Percentiles rank a stretch among this genome's conserved stretches.
These are phyloP conservation scores for Xerocomellus intermedius DNA, from an alignment of 768 basidiomycete species.

Conservation along the genomic window DNA sequence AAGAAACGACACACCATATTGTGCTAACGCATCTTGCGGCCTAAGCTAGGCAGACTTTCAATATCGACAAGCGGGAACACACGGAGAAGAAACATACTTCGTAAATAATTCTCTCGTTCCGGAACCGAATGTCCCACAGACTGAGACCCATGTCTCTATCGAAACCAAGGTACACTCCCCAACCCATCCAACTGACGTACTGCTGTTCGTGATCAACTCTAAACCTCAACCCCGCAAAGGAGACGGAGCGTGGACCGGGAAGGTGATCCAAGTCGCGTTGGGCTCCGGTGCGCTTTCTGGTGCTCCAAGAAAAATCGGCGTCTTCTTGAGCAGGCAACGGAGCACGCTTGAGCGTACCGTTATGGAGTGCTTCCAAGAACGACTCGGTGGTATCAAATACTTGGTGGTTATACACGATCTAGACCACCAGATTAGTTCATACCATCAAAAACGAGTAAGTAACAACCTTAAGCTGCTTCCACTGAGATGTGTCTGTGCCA, in stretches of 20 bases:
- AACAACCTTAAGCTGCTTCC: slow-evolving; percentile 51
- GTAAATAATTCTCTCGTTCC: slow-evolving; percentile 59
- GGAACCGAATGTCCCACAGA: slow-evolving; percentile 59
- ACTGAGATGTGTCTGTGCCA: slow-evolving; percentile 50
- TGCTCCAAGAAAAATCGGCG: slow-evolving; percentile 43
- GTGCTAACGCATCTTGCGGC: slow-evolving; percentile 63
- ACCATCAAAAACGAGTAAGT: not conserved
- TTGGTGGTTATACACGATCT: slow-evolving; percentile 62
- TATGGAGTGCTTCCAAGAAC: slow-evolving; percentile 52
- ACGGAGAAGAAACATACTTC: slow-evolving; percentile 36
- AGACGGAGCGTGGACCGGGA: slow-evolving; percentile 62
- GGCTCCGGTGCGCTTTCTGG: slow-evolving; percentile 40
- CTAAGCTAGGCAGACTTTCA: slow-evolving; percentile 37
- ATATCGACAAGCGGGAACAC: not conserved
- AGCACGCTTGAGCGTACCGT: slow-evolving; percentile 49
- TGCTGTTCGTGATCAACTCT: slow-evolving; percentile 49
- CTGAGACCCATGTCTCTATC: slow-evolving; percentile 66
- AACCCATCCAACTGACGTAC: slow-evolving; percentile 70
- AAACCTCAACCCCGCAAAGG: slow-evolving; percentile 58
- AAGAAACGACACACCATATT: slow-evolving; percentile 42
- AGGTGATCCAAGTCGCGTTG: slow-evolving; percentile 59
- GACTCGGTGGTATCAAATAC: slow-evolving; percentile 47
- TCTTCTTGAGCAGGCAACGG: slow-evolving; percentile 30
- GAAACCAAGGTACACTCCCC: slow-evolving; percentile 60
- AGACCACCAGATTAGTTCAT: not conserved